These are phyloP conservation scores for Pythium monospermum DNA, from an alignment of 352 stramenopile genomes.

Conservation along the genomic window DNA sequence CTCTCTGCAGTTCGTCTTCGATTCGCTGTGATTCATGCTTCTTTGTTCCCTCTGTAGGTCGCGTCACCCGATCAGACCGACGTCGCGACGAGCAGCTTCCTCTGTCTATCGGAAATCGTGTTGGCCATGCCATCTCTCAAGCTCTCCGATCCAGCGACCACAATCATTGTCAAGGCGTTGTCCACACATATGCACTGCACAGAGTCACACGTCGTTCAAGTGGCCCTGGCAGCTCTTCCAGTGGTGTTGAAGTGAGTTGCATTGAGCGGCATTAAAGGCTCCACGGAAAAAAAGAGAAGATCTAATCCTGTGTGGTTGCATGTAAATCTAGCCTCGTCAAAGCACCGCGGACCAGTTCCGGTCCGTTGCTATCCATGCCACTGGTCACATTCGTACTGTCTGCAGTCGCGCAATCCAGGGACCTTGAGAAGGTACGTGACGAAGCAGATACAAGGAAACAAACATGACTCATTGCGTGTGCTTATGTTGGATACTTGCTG, in stretches of 20 bases:
- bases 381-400: slow-evolving; percentile 1
- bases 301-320: neutral
- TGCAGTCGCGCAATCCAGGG: neutral
- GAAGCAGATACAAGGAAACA: no score
- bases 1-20: no score
- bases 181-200: neutral
- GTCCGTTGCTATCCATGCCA: neutral
- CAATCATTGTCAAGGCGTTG: slow-evolving; percentile 2
- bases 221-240: slow-evolving; percentile 1
- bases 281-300: no score
- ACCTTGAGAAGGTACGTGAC: slow-evolving; percentile 8
- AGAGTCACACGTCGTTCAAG: neutral
- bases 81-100: slow-evolving; percentile 1
- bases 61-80: neutral
- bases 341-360: neutral
- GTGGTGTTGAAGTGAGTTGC: slow-evolving; percentile 3
- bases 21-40: no score
- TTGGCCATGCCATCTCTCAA: neutral
- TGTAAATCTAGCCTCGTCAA: neutral
- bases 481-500: neutral
- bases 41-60: slow-evolving; percentile 5
- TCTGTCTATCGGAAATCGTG: slow-evolving; percentile 8
- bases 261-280: no score
- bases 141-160: neutral
- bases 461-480: no score